Evolutionary conservation across 495 filamentous ascomycete species (phyloP).

Genomic region (Penicillium coprophilum): DNA sequence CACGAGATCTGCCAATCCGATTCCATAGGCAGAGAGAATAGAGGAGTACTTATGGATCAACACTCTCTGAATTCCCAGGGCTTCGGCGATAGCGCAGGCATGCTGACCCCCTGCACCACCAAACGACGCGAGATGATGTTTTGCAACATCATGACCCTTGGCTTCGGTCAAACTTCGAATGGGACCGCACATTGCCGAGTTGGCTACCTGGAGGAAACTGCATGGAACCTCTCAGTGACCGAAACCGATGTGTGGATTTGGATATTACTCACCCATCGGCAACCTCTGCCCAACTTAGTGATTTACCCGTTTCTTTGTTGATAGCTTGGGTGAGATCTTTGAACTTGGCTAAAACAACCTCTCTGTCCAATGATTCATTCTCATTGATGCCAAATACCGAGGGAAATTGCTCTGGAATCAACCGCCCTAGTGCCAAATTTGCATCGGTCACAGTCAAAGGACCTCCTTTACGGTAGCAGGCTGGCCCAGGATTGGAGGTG

Average conservation of each 20-base stretch:
- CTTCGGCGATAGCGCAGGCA: slow-evolving; percentile 85
- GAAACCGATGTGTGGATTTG: neutral
- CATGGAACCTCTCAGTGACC: slow-evolving; percentile 8
- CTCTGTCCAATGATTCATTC: slow-evolving; percentile 57
- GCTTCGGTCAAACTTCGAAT: slow-evolving; percentile 89
- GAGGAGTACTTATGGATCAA: slow-evolving; percentile 89
- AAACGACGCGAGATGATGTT: slow-evolving; percentile 83
- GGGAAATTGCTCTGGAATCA: slow-evolving; percentile 88
- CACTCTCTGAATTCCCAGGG: slow-evolving; percentile 79
- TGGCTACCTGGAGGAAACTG: slow-evolving; percentile 85
- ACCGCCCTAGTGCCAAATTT: slow-evolving; percentile 77
- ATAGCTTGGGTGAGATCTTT: slow-evolving; percentile 69
- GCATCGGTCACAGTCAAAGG: slow-evolving; percentile 89
- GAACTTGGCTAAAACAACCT: slow-evolving; percentile 69
- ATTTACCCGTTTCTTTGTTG: slow-evolving; percentile 53
- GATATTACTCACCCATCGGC: slow-evolving; percentile 41
- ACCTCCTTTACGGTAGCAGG: slow-evolving; percentile 87
- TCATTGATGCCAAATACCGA: slow-evolving; percentile 26
- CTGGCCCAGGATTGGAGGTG: slow-evolving; percentile 81
- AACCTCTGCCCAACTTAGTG: slow-evolving; percentile 72
- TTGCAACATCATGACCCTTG: slow-evolving; percentile 83
- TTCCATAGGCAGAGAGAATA: slow-evolving; percentile 89
- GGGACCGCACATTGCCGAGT: slow-evolving; percentile 89
- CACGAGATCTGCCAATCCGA: slow-evolving; percentile 90
- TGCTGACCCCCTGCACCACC: slow-evolving; percentile 93